A percentile compares a stretch with the other conserved stretches of the same genome.
These are phyloP conservation scores for Typha latifolia DNA, from an alignment of 176 grass and related monocot genomes.

Conservation along the genomic window DNA sequence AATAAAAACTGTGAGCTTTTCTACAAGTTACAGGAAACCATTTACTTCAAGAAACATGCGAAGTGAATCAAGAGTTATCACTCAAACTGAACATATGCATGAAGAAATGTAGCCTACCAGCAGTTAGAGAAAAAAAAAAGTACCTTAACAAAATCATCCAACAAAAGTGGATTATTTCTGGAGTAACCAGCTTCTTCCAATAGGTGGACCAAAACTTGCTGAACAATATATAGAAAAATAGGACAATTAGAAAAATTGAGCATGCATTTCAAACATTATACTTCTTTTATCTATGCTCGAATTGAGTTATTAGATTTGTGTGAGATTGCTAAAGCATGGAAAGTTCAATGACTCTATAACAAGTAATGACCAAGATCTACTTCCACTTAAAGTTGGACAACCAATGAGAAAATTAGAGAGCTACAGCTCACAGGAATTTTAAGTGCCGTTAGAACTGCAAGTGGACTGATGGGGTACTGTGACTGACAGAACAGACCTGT, in stretches of 20 bases:
- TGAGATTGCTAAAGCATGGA: too few species aligned
- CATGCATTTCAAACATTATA: background rate
- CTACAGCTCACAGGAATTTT: too few species aligned
- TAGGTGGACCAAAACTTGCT: slow-evolving; percentile 59
- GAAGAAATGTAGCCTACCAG: background rate
- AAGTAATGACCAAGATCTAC: too few species aligned
- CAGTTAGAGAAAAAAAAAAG: background rate
- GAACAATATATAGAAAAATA: slow-evolving; percentile 12
- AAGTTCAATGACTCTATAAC: too few species aligned
- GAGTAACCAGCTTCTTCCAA: slow-evolving; percentile 67
- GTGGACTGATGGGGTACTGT: too few species aligned
- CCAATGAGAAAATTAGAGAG: too few species aligned
- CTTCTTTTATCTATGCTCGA: background rate
- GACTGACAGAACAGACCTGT: too few species aligned
- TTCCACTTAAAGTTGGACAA: too few species aligned
- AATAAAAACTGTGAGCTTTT: background rate
- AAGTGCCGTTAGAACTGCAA: too few species aligned
- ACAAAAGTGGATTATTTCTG: slow-evolving; percentile 39
- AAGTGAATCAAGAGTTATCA: background rate
- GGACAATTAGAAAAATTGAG: background rate
- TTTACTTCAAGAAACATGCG: background rate
- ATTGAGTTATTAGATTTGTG: background rate
- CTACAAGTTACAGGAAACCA: background rate
- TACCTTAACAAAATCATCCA: slow-evolving; percentile 78
- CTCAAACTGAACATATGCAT: too few species aligned